Percentiles rank a stretch among this genome's conserved stretches.
These are phyloP conservation scores for Auriculariales sp. DNA, from an alignment of 768 basidiomycete species.

Conservation along the genomic window DNA sequence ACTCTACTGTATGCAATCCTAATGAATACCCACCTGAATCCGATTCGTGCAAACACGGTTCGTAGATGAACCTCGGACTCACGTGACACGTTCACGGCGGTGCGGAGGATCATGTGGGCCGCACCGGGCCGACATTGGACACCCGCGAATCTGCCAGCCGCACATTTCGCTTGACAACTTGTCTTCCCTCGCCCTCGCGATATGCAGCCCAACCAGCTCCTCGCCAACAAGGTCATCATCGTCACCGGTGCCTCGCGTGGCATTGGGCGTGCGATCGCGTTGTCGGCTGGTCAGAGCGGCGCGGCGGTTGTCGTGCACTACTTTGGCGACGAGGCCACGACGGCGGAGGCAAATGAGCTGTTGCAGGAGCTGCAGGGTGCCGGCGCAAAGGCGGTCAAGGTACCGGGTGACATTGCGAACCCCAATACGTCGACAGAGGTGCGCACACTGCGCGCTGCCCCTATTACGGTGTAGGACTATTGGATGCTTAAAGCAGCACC, in stretches of 20 bases:
- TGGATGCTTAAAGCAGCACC: neutral
- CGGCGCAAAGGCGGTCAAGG: conserved; percentile 26
- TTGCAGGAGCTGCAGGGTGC: conserved; percentile 28
- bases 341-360: conserved; percentile 31
- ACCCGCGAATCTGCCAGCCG: too few species aligned
- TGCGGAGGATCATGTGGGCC: too few species aligned
- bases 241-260: conserved; percentile 65
- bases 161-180: neutral
- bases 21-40: too few species aligned
- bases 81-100: too few species aligned
- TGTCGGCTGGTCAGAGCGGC: conserved; percentile 51
- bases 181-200: neutral
- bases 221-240: conserved; percentile 39
- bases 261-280: conserved; percentile 55
- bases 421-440: conserved; percentile 42
- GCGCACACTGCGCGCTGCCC: conserved; percentile 4
- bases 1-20: too few species aligned
- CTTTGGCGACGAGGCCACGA: conserved; percentile 42
- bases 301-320: conserved; percentile 57
- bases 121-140: too few species aligned
- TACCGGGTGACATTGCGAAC: conserved; percentile 54
- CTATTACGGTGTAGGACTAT: neutral
- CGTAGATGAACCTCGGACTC: too few species aligned
- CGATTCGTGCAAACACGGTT: too few species aligned
- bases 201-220: conserved; percentile 2